Evolutionary conservation across 768 basidiomycete genomes (phyloP), one percentile per base, ranked within the genome.

Genomic region (Astraeus odoratus): DNA sequence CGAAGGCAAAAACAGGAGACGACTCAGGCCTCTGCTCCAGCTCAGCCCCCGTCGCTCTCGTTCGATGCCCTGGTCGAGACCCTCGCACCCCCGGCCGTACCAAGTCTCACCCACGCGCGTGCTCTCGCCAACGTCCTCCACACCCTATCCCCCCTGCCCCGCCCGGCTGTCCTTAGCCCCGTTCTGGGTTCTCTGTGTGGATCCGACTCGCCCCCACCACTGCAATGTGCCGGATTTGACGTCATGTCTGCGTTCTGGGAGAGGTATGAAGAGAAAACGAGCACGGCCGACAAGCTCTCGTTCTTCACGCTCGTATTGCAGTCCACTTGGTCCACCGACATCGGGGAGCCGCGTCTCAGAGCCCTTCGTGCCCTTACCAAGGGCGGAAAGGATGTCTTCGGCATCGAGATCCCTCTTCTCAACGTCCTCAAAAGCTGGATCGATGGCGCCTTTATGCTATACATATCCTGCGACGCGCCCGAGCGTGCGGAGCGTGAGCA

Each of bases 191-290:
- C 75, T 1, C 68, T 89, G 9, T 88, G 86, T 57, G 60, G 68
- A 30, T 43, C 63, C 5, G 70, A 76, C 15, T 70, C 74, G 0
- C 83, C 84, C 1, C 49, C 70, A 0, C 64, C 77, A 0, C 50
- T 88, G 4, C 84, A 86, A 55, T 75, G 75, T 7, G 74, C 79
- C 0, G 87, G 86, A 1, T 86, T 73, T 52, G 86, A 89, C 46
- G 77, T 87, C 49, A 68, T 88, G 42, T 69, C 81, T 12, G 73
- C 81, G 3, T 89, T 81, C 57, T 80, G 77, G 67, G 77, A 83
- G 55, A 79, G 80, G 56, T 67, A 62, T 18, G 77, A 80, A 42
- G 55, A 67, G 18, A 54, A 57, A 18, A 63, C 78, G 18, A 63
- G 66, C 1, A 80, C 77, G 2, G 68, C 77, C 1, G 85, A 88